phyloP scores from a whole-genome alignment of 139 green algal genomes.

The Chlorella sp. region DNA sequence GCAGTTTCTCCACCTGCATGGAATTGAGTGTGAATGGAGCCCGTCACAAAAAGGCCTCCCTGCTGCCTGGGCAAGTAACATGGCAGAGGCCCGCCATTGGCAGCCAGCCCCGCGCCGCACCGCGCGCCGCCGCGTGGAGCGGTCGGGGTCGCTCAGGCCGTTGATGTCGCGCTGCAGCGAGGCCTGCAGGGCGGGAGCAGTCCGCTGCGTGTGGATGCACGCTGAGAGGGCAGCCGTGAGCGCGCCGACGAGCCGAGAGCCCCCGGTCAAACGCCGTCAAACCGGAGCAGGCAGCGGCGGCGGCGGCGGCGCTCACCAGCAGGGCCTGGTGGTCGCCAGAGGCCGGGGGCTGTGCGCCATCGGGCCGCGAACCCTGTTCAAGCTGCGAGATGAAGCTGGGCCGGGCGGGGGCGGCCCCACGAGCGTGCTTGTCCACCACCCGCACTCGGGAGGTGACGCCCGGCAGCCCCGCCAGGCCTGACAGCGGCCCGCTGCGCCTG shows the following conservation, averaged over 20 bases:
- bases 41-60: too few species aligned
- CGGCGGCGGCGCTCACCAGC: conserved; percentile 9
- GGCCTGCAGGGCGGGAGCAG: conserved; percentile 26
- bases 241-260: too few species aligned
- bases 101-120: conserved; percentile 32
- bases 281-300: neutral
- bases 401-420: too few species aligned
- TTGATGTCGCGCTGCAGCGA: conserved; percentile 76
- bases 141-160: conserved; percentile 80
- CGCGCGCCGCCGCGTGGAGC: conserved; percentile 53
- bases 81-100: too few species aligned
- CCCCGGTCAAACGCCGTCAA: neutral
- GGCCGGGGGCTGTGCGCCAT: neutral
- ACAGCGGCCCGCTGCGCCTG: neutral
- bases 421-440: conserved; percentile 1
- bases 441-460: conserved; percentile 7
- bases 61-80: too few species aligned
- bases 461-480: conserved; percentile 11
- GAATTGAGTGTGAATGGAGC: too few species aligned
- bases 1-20: conserved; percentile 1
- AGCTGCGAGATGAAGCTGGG: conserved; percentile 27
- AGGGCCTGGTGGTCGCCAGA: conserved; percentile 11
- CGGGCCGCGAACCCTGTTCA: neutral
- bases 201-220: too few species aligned
- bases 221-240: neutral